Conservation (phyloP, 441 rosid species). For the Daphne laureola region DNA sequence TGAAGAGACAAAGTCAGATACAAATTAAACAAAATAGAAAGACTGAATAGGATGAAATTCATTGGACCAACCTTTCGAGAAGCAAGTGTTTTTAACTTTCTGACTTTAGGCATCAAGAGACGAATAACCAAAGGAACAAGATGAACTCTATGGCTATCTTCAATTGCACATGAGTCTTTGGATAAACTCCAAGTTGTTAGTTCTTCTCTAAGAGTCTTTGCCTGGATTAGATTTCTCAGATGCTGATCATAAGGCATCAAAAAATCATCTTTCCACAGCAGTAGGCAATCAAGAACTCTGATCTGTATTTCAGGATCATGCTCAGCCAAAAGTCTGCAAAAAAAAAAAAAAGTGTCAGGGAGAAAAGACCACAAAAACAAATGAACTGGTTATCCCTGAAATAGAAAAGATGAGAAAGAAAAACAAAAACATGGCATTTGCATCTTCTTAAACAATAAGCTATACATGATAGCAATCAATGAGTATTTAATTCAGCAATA, state of each 20-base stretch:
- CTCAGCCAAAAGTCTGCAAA: conserved; percentile 81
- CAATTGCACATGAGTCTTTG: conserved; percentile 46
- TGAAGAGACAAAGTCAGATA: not conserved
- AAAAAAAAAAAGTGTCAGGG: not conserved
- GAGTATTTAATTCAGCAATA: conserved; percentile 8
- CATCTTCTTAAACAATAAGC: not conserved
- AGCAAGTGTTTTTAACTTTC: conserved; percentile 73
- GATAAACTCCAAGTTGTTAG: conserved; percentile 87
- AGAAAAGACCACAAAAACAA: conserved; percentile 7
- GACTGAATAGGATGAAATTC: not conserved
- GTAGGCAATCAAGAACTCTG: conserved; percentile 80
- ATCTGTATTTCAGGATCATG: conserved; percentile 78
- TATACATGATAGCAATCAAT: conserved; percentile 3
- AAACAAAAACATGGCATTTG: not conserved
- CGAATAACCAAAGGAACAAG: conserved; percentile 62
- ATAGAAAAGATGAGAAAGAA: conserved; percentile 8
- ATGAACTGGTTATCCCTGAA: conserved; percentile 2
- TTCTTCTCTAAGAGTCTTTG: conserved; percentile 76
- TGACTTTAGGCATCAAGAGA: conserved; percentile 79
- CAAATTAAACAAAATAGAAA: conserved; percentile 3
- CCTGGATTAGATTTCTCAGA: conserved; percentile 72
- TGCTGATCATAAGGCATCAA: conserved; percentile 71
- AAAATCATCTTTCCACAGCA: conserved; percentile 71
- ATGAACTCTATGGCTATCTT: conserved; percentile 56
- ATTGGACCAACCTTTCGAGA: conserved; percentile 64